Evolutionary conservation across 306 rosid genomes (phyloP).

Genomic region (Vigna mungo): DNA sequence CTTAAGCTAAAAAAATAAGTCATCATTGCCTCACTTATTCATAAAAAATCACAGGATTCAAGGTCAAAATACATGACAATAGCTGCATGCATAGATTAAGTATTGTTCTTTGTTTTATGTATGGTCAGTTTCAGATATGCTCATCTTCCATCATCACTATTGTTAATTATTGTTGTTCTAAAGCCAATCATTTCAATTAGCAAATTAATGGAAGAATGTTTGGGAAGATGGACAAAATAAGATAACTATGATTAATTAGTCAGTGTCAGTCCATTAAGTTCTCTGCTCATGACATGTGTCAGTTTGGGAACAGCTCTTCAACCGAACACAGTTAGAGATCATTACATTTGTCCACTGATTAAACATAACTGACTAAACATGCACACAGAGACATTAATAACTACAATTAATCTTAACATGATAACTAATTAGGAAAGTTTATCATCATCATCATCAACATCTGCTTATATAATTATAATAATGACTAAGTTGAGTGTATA

Average conservation of each 20-base stretch:
- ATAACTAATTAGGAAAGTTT: constrained; percentile 29
- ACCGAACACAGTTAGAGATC: constrained; percentile 36
- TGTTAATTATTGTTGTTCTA: constrained; percentile 21
- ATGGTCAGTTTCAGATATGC: constrained; percentile 32
- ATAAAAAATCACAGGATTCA: constrained; percentile 15
- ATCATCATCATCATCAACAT: constrained; percentile 6
- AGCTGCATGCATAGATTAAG: too few species aligned
- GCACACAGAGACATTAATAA: constrained; percentile 38
- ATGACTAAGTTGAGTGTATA: neutral
- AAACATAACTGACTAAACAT: constrained; percentile 32
- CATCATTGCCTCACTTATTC: constrained; percentile 35
- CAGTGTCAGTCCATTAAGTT: constrained; percentile 47
- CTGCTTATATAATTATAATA: neutral
- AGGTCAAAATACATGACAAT: too few species aligned
- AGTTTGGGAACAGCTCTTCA: constrained; percentile 38
- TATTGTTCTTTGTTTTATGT: neutral
- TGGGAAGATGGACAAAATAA: constrained; percentile 38
- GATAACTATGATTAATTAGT: constrained; percentile 45
- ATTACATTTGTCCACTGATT: constrained; percentile 36
- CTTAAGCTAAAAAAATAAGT: too few species aligned
- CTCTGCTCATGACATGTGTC: constrained; percentile 52
- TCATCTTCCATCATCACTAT: constrained; percentile 1
- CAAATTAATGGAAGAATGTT: constrained; percentile 52
- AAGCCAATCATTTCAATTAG: constrained; percentile 53
- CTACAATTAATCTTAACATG: constrained; percentile 17